Conservation (phyloP, 225 moss, liverwort and hornwort species). For the Pseudoscleropodium purum region DNA sequence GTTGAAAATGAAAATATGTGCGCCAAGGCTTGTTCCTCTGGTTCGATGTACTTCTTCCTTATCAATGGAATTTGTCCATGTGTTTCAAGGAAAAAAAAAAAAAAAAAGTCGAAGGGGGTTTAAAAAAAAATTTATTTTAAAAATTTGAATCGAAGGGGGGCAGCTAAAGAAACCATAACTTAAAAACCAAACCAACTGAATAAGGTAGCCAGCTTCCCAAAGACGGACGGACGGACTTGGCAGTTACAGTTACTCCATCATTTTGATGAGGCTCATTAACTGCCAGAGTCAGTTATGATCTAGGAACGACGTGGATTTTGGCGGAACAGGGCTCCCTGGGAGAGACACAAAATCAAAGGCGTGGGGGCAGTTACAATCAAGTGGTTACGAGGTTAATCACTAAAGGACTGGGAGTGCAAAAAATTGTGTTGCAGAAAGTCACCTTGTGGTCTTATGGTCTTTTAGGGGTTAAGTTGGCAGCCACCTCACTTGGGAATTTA, state of each 20-base stretch:
- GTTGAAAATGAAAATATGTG: too few relatives aligned
- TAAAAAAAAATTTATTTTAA: too few relatives aligned
- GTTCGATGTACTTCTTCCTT: too few relatives aligned
- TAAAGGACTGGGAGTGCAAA: too few relatives aligned
- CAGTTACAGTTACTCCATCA: conserved; percentile 30
- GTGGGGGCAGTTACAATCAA: conserved; percentile 1
- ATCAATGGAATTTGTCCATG: too few relatives aligned
- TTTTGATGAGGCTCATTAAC: conserved; percentile 8
- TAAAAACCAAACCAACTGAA: neutral
- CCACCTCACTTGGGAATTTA: neutral
- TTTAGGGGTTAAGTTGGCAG: too few relatives aligned
- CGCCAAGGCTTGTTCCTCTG: too few relatives aligned
- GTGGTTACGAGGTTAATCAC: neutral
- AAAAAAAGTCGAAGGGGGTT: too few relatives aligned
- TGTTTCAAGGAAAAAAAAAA: too few relatives aligned
- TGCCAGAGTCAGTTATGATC: conserved; percentile 7
- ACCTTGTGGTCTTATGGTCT: too few relatives aligned
- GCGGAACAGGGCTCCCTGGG: neutral
- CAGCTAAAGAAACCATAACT: neutral
- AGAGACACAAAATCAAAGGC: neutral
- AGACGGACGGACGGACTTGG: neutral
- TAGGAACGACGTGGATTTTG: neutral
- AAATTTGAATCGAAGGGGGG: too few relatives aligned
- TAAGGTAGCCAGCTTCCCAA: neutral
- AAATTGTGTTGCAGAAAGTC: too few relatives aligned